Evolutionary conservation across 768 basidiomycete genomes (phyloP), one percentile per base, ranked within the genome.

Genomic region (Calocybe indica): DNA sequence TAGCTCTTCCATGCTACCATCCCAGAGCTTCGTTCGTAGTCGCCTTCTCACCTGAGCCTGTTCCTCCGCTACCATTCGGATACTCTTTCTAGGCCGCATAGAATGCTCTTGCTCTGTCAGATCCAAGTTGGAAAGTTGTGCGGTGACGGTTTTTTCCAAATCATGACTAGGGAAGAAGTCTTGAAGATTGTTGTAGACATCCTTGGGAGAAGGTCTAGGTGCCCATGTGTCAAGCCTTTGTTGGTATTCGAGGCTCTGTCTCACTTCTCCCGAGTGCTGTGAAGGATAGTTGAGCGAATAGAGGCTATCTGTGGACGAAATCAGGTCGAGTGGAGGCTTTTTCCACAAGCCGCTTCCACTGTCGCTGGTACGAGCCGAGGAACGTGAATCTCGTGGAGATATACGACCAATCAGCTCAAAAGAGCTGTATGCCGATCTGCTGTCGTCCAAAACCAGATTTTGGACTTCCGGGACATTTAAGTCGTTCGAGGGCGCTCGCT

Each of bases 111-210:
- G 28, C n/a, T 35, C 37, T 35, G 39, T 11, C n/a, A 75, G 7
- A 73, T 79, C 40, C 32, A 69, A 73, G 29, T 71, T 72, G 67
- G 29, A 76, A 71, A 48, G 4, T 22, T 22, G 22, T 22, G 87
- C 79, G 45, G 88, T 79, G 51, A 95, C 77, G 1, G 88, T 85
- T 57, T 87, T 82, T 60, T 96, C 92, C 43, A 96, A 78, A 58
- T 95, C 83, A 60, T 91, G 86, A 47, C 83, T 76, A 11, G 92
- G 92, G 72, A 97, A 97, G 67, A 85, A 95, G 35, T 78, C 77
- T 49, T 91, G 82, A 11, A 97, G 71, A 47, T 86, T 73, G 34
- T 89, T 79, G 59, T 88, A 85, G 32, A 96, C 84, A 48, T 85
- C 82, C 58, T 89, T 86, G 2, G 86, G 75, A 42, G 75, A 73